A percentile compares a stretch with the other conserved stretches of the same genome.
Conservation (phyloP, 2,329 filamentous ascomycete genomes). For the Trichoderma polysporum region DNA sequence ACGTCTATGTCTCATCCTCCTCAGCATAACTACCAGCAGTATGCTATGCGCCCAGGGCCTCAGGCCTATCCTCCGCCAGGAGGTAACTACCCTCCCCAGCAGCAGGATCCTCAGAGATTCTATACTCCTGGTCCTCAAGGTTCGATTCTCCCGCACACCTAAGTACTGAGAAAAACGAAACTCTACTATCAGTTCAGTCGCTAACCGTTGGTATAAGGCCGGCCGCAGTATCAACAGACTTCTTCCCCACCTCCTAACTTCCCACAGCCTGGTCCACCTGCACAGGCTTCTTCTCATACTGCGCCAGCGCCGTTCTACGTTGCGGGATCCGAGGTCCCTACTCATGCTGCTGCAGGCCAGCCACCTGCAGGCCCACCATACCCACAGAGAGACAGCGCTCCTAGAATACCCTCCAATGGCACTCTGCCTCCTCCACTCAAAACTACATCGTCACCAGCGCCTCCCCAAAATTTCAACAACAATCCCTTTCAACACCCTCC, state of each 20-base stretch:
- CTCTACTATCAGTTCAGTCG: not conserved
- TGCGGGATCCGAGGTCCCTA: conserved; percentile 55
- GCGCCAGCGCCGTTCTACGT: conserved; percentile 65
- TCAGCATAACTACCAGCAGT: conserved; percentile 73
- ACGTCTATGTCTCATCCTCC: conserved; percentile 95
- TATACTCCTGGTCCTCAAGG: conserved; percentile 50
- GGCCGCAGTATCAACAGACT: conserved; percentile 47
- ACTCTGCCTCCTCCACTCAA: conserved; percentile 52
- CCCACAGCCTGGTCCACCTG: conserved; percentile 51
- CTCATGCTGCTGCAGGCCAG: conserved; percentile 34
- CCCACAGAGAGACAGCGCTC: conserved; percentile 52
- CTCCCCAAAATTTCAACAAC: conserved; percentile 44
- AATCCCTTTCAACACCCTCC: conserved; percentile 45
- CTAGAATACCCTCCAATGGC: conserved; percentile 47
- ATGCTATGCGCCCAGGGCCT: conserved; percentile 53
- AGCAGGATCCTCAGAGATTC: conserved; percentile 65
- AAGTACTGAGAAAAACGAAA: not conserved
- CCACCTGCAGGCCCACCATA: conserved; percentile 46
- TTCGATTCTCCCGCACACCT: not conserved
- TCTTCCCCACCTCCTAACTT: conserved; percentile 55
- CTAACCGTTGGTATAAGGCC: conserved; percentile 37
- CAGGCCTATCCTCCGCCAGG: conserved; percentile 43
- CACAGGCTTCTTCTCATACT: conserved; percentile 5
- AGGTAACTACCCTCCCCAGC: conserved; percentile 39
- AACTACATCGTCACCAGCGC: conserved; percentile 52